phyloP scores from a whole-genome alignment of 1,284 basidiomycete species.

The Cryptococcus jaspeensis region DNA sequence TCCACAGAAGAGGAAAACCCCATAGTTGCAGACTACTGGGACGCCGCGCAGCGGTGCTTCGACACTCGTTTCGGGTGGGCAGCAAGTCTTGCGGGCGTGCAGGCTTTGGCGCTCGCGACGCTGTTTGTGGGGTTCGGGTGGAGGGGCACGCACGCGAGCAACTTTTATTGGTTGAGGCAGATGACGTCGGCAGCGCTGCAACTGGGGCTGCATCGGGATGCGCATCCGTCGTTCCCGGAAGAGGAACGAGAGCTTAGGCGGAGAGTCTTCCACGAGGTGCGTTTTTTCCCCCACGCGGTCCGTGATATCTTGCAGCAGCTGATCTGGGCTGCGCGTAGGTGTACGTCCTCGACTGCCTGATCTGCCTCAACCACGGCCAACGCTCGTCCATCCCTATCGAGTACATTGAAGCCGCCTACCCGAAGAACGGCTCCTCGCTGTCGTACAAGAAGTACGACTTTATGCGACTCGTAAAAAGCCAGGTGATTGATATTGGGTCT shows the following conservation, averaged over 20 bases:
- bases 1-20: conserved; percentile 30
- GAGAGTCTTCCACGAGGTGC: conserved; percentile 42
- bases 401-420: conserved; percentile 38
- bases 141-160: conserved; percentile 38
- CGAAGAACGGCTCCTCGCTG: conserved; percentile 17
- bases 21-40: conserved; percentile 38
- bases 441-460: conserved; percentile 35
- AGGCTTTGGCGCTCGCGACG: conserved; percentile 37
- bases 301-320: not conserved
- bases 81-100: conserved; percentile 41
- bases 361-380: conserved; percentile 45
- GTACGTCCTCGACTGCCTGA: conserved; percentile 38
- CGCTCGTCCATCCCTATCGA: conserved; percentile 37
- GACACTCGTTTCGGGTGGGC: conserved; percentile 46
- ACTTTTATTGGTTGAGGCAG: conserved; percentile 44
- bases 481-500: conserved; percentile 38
- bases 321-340: conserved; percentile 7
- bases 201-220: conserved; percentile 45
- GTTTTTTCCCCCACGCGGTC: not conserved
- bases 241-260: conserved; percentile 42
- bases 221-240: conserved; percentile 36
- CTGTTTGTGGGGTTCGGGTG: conserved; percentile 45
- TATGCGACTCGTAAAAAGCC: conserved; percentile 34
- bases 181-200: conserved; percentile 42
- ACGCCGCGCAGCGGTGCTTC: conserved; percentile 42